phyloP scores from a whole-genome alignment of 257 asterid genomes.

The Paulownia fortunei region DNA sequence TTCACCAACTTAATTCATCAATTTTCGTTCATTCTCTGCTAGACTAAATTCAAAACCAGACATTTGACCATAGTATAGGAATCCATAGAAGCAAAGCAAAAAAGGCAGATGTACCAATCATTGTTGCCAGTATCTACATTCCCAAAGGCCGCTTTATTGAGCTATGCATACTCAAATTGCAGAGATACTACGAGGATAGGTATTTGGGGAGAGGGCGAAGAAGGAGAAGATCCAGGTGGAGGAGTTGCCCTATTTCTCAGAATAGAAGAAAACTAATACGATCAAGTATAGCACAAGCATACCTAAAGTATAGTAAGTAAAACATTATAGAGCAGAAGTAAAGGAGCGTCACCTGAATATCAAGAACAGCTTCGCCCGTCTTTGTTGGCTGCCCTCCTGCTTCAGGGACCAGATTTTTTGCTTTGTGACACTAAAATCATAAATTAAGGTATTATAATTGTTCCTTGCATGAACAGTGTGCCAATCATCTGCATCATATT shows the following conservation, averaged over 20 bases:
- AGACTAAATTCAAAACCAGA: neutral
- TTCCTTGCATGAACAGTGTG: slow-evolving; percentile 32
- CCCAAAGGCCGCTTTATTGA: neutral
- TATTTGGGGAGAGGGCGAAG: neutral
- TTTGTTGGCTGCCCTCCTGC: slow-evolving; percentile 95
- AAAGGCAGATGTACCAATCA: slow-evolving; percentile 1
- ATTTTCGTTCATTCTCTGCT: neutral
- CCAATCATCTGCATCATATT: slow-evolving; percentile 15
- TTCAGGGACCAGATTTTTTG: slow-evolving; percentile 97
- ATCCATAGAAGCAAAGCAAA: slow-evolving; percentile 14
- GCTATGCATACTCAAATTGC: slow-evolving; percentile 5
- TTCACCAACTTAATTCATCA: slow-evolving; percentile 6
- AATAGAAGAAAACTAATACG: slow-evolving; percentile 8
- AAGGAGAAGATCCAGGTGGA: slow-evolving; percentile 18
- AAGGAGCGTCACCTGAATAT: slow-evolving; percentile 76
- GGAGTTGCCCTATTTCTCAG: slow-evolving; percentile 16
- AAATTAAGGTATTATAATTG: slow-evolving; percentile 22
- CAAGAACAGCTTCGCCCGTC: slow-evolving; percentile 99
- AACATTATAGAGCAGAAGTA: slow-evolving; percentile 26
- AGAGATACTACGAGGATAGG: neutral
- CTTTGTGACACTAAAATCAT: slow-evolving; percentile 89
- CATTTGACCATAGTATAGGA: neutral
- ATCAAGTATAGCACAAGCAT: slow-evolving; percentile 13
- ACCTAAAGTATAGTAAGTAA: neutral
- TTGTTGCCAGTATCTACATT: neutral